Evolutionary conservation across 2,329 filamentous ascomycete genomes (phyloP).

Genomic region (Apiospora rasikravindrae): DNA sequence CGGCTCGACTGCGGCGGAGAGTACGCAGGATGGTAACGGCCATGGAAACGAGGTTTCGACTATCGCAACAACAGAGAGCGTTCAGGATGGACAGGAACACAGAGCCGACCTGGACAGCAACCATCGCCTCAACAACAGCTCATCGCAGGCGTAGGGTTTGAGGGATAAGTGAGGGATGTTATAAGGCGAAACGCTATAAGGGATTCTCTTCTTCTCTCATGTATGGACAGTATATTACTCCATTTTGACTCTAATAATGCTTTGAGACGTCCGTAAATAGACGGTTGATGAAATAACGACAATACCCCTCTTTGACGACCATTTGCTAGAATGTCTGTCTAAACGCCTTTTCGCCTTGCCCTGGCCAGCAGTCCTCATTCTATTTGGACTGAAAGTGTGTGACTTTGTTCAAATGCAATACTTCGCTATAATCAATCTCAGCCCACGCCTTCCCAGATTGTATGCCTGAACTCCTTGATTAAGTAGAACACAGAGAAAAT

Average conservation of each 20-base stretch:
- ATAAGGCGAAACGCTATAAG: neutral
- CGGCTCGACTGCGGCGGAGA: constrained; percentile 13
- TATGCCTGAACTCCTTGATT: neutral
- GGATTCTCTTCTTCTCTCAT: neutral
- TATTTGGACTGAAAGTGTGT: constrained; percentile 1
- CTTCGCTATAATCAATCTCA: neutral
- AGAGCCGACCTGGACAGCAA: neutral
- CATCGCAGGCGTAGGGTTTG: neutral
- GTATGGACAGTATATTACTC: neutral
- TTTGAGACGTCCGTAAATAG: neutral
- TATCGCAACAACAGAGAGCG: neutral
- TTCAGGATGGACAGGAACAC: neutral
- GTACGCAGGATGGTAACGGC: neutral
- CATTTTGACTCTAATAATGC: neutral
- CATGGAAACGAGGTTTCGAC: neutral
- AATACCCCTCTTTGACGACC: neutral
- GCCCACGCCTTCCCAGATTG: neutral
- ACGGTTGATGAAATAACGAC: neutral
- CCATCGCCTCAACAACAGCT: neutral
- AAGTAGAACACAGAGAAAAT: neutral
- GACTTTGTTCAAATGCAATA: constrained; percentile 2
- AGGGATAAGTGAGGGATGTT: neutral
- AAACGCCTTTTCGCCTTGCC: constrained; percentile 14
- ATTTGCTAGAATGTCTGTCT: neutral
- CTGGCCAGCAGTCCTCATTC: neutral